phyloP scores from a whole-genome alignment of 129 eudicot genomes.

The Logfia minima region DNA sequence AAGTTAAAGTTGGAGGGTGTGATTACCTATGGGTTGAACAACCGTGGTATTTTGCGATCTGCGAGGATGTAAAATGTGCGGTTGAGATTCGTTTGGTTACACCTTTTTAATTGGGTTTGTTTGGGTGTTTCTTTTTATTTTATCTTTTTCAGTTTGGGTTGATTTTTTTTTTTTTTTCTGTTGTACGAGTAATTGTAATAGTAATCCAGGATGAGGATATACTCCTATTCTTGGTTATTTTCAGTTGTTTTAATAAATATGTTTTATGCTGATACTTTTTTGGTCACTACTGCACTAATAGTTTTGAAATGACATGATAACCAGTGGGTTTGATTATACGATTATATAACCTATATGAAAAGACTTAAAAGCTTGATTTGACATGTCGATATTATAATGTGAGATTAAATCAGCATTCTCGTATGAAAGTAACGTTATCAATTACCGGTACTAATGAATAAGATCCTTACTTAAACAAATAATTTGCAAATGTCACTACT shows the following conservation, averaged over 20 bases:
- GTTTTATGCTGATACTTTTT: slow-evolving; percentile 17
- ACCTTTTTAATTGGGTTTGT: slow-evolving; percentile 7
- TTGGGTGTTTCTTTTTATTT: background rate
- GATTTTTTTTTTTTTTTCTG: background rate
- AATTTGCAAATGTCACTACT: background rate
- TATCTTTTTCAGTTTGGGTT: slow-evolving; percentile 19
- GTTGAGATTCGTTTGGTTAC: slow-evolving; percentile 44
- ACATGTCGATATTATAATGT: background rate
- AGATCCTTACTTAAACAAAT: too few species aligned
- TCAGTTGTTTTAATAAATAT: slow-evolving; percentile 30
- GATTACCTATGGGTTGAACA: slow-evolving; percentile 29
- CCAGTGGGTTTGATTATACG: background rate
- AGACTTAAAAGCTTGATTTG: background rate
- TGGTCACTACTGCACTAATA: background rate
- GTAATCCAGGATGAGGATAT: slow-evolving; percentile 32
- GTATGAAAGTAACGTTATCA: background rate
- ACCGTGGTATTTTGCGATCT: slow-evolving; percentile 31
- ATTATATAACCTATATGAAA: background rate
- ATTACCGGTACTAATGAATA: too few species aligned
- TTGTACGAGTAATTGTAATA: background rate
- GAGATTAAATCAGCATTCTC: background rate
- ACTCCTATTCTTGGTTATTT: slow-evolving; percentile 30
- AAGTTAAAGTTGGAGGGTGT: slow-evolving; percentile 29
- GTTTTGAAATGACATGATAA: background rate
- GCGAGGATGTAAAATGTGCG: slow-evolving; percentile 34